Percentiles rank a stretch among this genome's conserved stretches.
Evolutionary conservation across 2,329 filamentous ascomycete species (phyloP).

Genomic region (Pseudogymnoascus destructans): DNA sequence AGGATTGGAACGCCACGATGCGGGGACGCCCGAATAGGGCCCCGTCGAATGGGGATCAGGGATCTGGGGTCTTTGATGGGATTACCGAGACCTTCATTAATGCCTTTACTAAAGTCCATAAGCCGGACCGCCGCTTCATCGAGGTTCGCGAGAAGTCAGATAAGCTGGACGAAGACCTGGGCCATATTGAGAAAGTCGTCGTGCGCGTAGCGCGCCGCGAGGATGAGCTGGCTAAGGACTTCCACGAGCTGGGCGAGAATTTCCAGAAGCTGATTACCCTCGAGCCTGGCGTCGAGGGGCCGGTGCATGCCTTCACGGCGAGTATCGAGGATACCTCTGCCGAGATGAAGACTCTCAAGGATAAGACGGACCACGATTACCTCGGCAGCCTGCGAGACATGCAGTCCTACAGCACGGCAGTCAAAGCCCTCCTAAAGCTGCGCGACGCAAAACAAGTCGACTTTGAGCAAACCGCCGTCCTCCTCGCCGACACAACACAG

Average conservation of each 20-base stretch:
- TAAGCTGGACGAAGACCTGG: constrained; percentile 87
- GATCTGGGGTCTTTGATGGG: constrained; percentile 74
- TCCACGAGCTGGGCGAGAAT: constrained; percentile 79
- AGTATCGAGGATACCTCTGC: constrained; percentile 73
- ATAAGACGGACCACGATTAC: constrained; percentile 92
- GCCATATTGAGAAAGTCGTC: constrained; percentile 91
- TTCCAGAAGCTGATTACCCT: constrained; percentile 87
- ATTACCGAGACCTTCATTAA: constrained; percentile 96
- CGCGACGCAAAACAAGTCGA: constrained; percentile 97
- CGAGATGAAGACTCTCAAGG: constrained; percentile 68
- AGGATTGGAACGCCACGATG: constrained; percentile 97
- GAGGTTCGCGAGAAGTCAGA: constrained; percentile 86
- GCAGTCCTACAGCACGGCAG: constrained; percentile 80
- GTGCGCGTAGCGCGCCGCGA: constrained; percentile 80
- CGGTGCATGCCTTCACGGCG: constrained; percentile 74
- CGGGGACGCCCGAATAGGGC: constrained; percentile 57
- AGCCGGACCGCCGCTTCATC: constrained; percentile 85
- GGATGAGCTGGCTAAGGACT: constrained; percentile 74
- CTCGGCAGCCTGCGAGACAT: constrained; percentile 86
- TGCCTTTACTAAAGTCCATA: constrained; percentile 91
- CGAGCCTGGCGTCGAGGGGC: constrained; percentile 72
- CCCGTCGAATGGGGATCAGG: constrained; percentile 36
- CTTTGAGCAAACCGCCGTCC: constrained; percentile 90
- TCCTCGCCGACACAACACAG: constrained; percentile 76
- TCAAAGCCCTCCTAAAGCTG: constrained; percentile 80